phyloP scores from a whole-genome alignment of 805 yeast species.

The Clavispora asparagi region DNA sequence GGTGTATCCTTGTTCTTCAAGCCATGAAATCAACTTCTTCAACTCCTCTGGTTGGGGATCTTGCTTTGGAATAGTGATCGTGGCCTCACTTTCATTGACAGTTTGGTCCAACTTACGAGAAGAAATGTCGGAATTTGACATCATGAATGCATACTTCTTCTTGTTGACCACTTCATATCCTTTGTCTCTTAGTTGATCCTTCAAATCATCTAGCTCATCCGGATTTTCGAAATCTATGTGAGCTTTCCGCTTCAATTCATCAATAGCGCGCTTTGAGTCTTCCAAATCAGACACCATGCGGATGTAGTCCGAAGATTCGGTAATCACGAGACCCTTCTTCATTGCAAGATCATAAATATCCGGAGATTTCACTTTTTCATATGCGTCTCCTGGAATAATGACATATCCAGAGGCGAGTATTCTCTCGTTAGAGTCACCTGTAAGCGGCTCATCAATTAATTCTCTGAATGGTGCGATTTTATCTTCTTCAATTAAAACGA shows the following conservation, averaged over 20 bases:
- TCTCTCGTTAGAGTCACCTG: background rate
- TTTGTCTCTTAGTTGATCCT: constrained; percentile 1
- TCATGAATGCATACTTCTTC: constrained; percentile 2
- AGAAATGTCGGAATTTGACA: constrained; percentile 1
- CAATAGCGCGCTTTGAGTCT: background rate
- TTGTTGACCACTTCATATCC: constrained; percentile 7
- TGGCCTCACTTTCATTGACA: background rate
- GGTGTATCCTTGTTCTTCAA: constrained; percentile 3
- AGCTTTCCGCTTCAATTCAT: background rate
- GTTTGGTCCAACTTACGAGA: constrained; percentile 1
- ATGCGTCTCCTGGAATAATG: background rate
- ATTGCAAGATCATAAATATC: background rate
- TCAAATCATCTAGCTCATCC: constrained; percentile 3
- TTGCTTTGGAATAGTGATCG: background rate
- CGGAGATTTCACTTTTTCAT: background rate
- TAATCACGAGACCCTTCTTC: background rate
- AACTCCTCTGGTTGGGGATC: background rate
- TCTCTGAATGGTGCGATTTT: background rate
- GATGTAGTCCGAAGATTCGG: constrained; percentile 1
- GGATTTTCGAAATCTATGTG: background rate
- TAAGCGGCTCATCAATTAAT: background rate
- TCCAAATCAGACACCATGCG: constrained; percentile 1
- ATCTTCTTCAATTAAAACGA: background rate
- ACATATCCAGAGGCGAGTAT: background rate
- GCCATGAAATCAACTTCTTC: constrained; percentile 3